Evolutionary conservation across 2,329 filamentous ascomycete species (phyloP).

Genomic region (Talaromyces sp.): DNA sequence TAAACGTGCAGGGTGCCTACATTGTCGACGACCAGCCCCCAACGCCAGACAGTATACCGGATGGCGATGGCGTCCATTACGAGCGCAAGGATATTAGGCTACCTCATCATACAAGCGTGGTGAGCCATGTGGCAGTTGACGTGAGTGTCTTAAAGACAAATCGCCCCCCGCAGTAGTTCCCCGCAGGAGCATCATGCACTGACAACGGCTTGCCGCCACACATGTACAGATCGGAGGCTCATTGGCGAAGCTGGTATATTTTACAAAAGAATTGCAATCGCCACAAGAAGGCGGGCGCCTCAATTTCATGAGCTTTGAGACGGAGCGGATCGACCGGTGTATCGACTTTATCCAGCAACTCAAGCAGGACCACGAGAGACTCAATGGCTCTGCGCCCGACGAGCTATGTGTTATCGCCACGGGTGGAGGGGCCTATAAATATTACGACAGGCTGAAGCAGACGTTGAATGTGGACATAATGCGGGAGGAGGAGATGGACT

Average conservation of each 20-base stretch:
- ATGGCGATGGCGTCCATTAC: constrained; percentile 56
- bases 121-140: constrained; percentile 96
- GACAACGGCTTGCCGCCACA: not conserved
- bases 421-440: constrained; percentile 93
- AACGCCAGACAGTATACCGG: constrained; percentile 45
- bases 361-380: constrained; percentile 72
- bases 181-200: not conserved
- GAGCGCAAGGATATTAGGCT: constrained; percentile 93
- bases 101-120: constrained; percentile 88
- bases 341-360: constrained; percentile 86
- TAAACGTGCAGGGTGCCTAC: constrained; percentile 94
- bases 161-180: not conserved
- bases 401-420: constrained; percentile 93
- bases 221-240: constrained; percentile 78
- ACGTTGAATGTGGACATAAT: constrained; percentile 81
- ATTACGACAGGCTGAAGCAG: constrained; percentile 84
- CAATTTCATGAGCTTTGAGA: constrained; percentile 96
- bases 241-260: constrained; percentile 94
- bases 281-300: constrained; percentile 79
- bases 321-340: constrained; percentile 87
- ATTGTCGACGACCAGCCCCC: constrained; percentile 76
- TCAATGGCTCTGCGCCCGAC: constrained; percentile 64
- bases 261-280: constrained; percentile 79
- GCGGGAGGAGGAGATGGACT: constrained; percentile 97
- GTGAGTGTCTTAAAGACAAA: constrained; percentile 51